Evolutionary conservation across 1,139 yeast genomes (phyloP), one percentile per base, ranked within the genome.

Genomic region (Pichia sp.): DNA sequence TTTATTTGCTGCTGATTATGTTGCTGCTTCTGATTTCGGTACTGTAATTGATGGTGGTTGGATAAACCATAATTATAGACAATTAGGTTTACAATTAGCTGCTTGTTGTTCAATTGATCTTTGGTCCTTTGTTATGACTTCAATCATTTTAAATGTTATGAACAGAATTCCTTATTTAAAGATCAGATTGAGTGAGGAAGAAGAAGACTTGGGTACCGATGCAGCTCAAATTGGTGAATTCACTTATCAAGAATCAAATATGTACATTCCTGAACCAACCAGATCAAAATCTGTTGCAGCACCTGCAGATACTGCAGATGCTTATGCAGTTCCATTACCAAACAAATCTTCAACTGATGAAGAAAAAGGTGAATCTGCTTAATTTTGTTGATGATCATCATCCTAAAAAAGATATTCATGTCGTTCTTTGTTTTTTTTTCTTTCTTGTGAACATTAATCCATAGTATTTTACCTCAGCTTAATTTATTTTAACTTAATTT

Each of bases 51-150:
- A 67, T 38, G 96, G 96, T 64, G 98, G 99, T 53, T 91, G 99
- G 98, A 73, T 91, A 64, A 89, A 88, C 76, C 95, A 88, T 67
- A 84, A 90, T 76, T 91, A 79, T 71, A 79, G 74, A 54, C 98
- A 91, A 76, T 83, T 91, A 58, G 97, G 96, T 55, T 90, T 84
- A 75, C 98, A 91, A 75, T 76, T 91, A 61, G 97, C 98, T 45
- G 96, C 89, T 51, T 77, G 85, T 58, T 73, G 77, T 57, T 77
- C 96, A 29, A 81, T 84, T 56, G 83, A 84, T 57, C 81, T 80
- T 30, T 91, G 96, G 95, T 79, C 96, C 14, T 88, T 88, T 66
- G 78, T 72, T 18, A 79, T 90, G 52, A 89, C 97, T 39, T 77
- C 85, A 7, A 74, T 87, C 53, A 76, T 91, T 50, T 76, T 93